Percentiles rank a stretch among this genome's conserved stretches.
phyloP scores from a whole-genome alignment of 306 rosid genomes.

The Rubus parviflorus region DNA sequence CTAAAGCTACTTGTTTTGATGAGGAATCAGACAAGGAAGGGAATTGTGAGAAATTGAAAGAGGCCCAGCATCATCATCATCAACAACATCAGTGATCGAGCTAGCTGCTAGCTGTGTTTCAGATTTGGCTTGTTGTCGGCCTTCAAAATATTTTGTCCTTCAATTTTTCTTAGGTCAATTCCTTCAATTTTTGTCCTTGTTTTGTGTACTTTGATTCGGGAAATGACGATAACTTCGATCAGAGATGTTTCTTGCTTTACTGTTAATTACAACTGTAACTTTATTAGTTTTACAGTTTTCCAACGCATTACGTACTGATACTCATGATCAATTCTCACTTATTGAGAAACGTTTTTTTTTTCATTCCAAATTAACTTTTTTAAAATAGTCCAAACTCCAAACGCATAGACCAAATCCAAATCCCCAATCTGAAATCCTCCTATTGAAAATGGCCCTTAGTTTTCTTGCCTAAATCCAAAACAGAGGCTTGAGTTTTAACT shows the following conservation, averaged over 20 bases:
- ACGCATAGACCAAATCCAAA: too few relatives aligned
- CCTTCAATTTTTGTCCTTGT: conserved; percentile 1
- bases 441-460: too few relatives aligned
- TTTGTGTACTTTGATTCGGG: conserved; percentile 31
- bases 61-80: conserved; percentile 18
- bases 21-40: conserved; percentile 14
- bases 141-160: background rate
- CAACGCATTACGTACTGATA: background rate
- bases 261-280: background rate
- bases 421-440: too few relatives aligned
- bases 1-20: conserved; percentile 13
- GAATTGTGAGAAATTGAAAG: conserved; percentile 28
- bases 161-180: background rate
- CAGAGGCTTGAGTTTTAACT: too few relatives aligned
- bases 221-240: conserved; percentile 46
- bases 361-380: too few relatives aligned
- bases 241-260: conserved; percentile 15
- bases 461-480: too few relatives aligned
- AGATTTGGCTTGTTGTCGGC: background rate
- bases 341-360: background rate
- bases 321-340: background rate
- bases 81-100: background rate
- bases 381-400: too few relatives aligned
- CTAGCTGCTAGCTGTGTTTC: background rate
- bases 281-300: background rate